phyloP scores from a whole-genome alignment of 2,329 filamentous ascomycete genomes.

The Coniochaeta prunicola region DNA sequence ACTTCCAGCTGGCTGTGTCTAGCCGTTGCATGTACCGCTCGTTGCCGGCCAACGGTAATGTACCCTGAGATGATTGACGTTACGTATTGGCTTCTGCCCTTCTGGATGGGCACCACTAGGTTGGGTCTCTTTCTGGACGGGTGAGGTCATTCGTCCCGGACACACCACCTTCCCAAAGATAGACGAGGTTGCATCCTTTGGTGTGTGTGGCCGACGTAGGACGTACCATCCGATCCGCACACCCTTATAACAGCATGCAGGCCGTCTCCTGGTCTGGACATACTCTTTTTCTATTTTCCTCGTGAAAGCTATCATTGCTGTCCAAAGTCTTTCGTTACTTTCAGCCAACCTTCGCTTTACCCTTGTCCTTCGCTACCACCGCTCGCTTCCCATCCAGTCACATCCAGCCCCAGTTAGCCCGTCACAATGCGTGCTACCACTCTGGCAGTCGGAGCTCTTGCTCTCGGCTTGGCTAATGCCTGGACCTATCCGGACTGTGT shows the following conservation, averaged over 20 bases:
- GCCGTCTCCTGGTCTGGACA: not conserved
- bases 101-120: not conserved
- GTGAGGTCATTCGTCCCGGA: not conserved
- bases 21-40: not conserved
- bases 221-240: not conserved
- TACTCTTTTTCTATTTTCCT: not conserved
- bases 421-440: conserved; percentile 11
- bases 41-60: not conserved
- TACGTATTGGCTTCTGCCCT: not conserved
- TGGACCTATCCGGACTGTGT: conserved; percentile 16
- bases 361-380: not conserved
- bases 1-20: not conserved
- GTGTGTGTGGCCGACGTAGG: not conserved
- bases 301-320: not conserved
- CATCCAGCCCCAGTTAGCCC: not conserved
- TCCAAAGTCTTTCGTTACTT: conserved; percentile 1
- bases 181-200: not conserved
- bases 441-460: conserved; percentile 13
- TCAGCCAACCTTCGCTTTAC: not conserved
- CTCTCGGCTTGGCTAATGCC: conserved; percentile 11
- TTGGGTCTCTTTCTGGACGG: not conserved
- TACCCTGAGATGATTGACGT: not conserved
- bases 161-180: not conserved
- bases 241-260: not conserved
- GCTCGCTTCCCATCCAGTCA: not conserved